Base-by-base conservation (phyloP, 768 basidiomycete genomes). In the Tephrocybe sp. region DNA sequence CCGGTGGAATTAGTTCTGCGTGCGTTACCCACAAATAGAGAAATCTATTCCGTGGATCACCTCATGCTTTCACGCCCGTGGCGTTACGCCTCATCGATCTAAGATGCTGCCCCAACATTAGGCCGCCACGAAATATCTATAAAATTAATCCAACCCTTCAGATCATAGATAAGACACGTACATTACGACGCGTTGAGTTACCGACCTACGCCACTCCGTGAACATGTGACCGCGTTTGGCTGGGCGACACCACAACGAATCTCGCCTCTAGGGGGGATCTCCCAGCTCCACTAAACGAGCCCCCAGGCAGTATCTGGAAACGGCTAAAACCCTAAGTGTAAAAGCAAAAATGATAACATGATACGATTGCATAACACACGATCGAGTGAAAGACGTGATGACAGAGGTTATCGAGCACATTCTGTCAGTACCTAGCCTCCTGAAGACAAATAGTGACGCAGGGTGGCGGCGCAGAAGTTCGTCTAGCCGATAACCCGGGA, bases 341-440 rank as follows among this genome's bases (percentile, higher is more conserved):
- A 44, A 38, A 44, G 49, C 24, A 21, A 38, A 45, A 39, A 4
- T 10, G 22, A 50, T 18, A n/a, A 4, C 10, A 18, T 25, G n/a
- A n/a, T n/a, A n/a, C n/a, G n/a, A n/a, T n/a, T n/a, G 25, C 21
- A 42, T 29, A 42, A 42, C 41, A 43, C 33, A 42, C 41, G 29
- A 37, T 43, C 36, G 27, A 21, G 33, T 34, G 19, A 39, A 38
- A 50, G 34, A 30, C 36, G 42, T 50, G 33, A 50, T 44, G 13
- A 29, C 13, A 40, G 50, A 50, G 49, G 40, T 38, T 50, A 50
- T 54, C 42, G 49, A 47, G 45, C 53, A 54, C 42, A 47, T 47
- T 46, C 49, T 54, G 53, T 54, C 53, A 54, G 29, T 25, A 29
- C 4, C n/a, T 6, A 18, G 15, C 34, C 49, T 50, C 49, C 49